Evolutionary conservation across 2,329 filamentous ascomycete genomes (phyloP).

Genomic region (Coleophoma cylindrospora): DNA sequence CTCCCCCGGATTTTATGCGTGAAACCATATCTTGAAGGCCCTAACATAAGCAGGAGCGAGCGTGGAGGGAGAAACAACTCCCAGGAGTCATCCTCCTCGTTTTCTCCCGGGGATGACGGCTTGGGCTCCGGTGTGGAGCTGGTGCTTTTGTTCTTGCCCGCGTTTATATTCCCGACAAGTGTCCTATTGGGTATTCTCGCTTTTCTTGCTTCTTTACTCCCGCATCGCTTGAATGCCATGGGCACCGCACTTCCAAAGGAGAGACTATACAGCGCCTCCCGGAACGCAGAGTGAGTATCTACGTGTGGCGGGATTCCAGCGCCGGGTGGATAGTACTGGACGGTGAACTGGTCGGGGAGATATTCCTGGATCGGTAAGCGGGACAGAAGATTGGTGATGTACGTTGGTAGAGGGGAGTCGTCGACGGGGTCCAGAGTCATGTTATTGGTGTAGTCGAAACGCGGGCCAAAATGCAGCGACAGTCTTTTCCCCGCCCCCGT

Average conservation of each 20-base stretch:
- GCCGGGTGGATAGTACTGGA: conserved; percentile 56
- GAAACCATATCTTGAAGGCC: conserved; percentile 5
- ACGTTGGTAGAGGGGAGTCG: not conserved
- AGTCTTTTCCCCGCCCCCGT: not conserved
- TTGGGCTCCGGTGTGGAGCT: not conserved
- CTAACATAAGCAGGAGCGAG: conserved; percentile 5
- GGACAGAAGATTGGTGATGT: not conserved
- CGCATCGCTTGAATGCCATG: conserved; percentile 23
- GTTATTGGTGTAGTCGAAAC: conserved; percentile 1
- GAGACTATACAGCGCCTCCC: conserved; percentile 30
- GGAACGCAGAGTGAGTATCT: conserved; percentile 46
- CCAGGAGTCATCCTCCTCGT: not conserved
- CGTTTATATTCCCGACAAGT: not conserved
- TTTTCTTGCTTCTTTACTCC: not conserved
- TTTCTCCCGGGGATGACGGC: not conserved
- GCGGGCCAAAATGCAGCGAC: not conserved
- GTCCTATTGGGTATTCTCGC: not conserved
- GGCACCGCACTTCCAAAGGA: conserved; percentile 26
- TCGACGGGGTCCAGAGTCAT: not conserved
- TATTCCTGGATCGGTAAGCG: not conserved
- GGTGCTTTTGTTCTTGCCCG: too few species aligned
- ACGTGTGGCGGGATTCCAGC: conserved; percentile 56
- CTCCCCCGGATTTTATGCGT: conserved; percentile 5
- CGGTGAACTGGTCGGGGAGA: conserved; percentile 49
- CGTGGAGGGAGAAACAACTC: conserved; percentile 4